Base-by-base conservation (phyloP, 179 eudicot species). In the Silene noctiflora region DNA sequence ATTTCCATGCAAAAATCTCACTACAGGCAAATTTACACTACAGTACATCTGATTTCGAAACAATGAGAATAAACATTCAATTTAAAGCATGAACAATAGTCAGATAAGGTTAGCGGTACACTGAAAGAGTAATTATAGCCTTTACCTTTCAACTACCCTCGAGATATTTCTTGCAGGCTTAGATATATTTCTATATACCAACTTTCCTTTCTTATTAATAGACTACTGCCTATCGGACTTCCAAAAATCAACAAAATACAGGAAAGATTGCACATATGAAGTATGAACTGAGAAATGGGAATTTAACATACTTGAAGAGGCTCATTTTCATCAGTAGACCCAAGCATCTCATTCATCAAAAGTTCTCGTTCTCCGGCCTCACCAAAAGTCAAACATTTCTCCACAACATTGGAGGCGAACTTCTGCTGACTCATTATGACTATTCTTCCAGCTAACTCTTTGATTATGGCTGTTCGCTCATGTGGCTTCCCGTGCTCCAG, bases 381-480 rank as follows among this genome's bases (percentile, higher is more conserved):
- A 39, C 87, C 85, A 65, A 85, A 85, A 80, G 74, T 17, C 75
- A 85, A 76, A 73, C 87, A 85, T 73, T 85, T 85, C 83, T 85
- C 87, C 51, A 85, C 87, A 25, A 85, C 87, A 72, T 85, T 85
- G 76, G 87, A 85, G 20, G 87, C 87, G 67, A 85, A 85, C 75
- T 85, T 85, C 85, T 85, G 87, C 82, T 82, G 87, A 79, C 87
- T 85, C 87, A 85, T 85, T 67, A 80, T 77, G 56, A 85, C 85
- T 71, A 85, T 85, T 68, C 60, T 85, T 65, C 87, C 87, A 44
- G 87, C 87, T 67, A 85, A 75, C 78, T 85, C 87, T 74, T 77
- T 71, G 78, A 85, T 85, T 55, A 85, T 85, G 22, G 83, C 75
- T 33, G 87, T 77, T 56, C 87, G 69, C 75, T 85, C 87, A 68